A percentile compares a stretch with the other conserved stretches of the same genome.
Evolutionary conservation across 2,329 filamentous ascomycete genomes (phyloP).

Genomic region (Sporothrix pseudoabietina): DNA sequence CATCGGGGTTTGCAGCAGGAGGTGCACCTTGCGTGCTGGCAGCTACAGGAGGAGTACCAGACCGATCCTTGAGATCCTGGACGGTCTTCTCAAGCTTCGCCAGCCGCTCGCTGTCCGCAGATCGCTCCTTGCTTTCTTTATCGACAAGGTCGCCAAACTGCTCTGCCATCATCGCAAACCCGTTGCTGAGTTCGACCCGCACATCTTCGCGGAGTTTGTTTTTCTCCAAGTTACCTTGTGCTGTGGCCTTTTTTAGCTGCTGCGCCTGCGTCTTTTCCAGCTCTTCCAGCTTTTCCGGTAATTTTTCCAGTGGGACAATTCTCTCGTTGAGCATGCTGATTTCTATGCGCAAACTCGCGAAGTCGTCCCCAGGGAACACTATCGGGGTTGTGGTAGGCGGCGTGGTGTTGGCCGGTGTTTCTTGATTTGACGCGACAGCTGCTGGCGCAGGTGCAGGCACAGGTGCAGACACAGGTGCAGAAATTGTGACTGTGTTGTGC

Average conservation of each 20-base stretch:
- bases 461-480: background rate
- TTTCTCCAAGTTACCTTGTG: background rate
- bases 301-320: conserved; percentile 9
- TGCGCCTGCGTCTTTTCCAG: background rate
- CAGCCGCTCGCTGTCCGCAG: conserved; percentile 20
- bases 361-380: conserved; percentile 33
- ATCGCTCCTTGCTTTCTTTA: background rate
- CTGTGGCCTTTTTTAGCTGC: background rate
- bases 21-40: background rate
- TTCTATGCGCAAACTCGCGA: conserved; percentile 30
- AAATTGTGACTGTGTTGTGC: background rate
- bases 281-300: background rate
- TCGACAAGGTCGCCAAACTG: conserved; percentile 26
- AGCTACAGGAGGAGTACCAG: background rate
- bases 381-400: background rate
- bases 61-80: background rate
- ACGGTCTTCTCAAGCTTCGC: conserved; percentile 15
- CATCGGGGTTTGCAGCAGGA: background rate
- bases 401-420: background rate
- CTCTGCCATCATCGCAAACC: background rate
- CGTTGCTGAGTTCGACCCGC: background rate
- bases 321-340: conserved; percentile 30
- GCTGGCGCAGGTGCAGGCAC: background rate
- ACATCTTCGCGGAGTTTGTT: background rate
- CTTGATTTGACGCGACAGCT: background rate